Evolutionary conservation across 1,284 basidiomycete genomes (phyloP), one percentile per base, ranked within the genome.

Genomic region (Chondrostereum purpureum): DNA sequence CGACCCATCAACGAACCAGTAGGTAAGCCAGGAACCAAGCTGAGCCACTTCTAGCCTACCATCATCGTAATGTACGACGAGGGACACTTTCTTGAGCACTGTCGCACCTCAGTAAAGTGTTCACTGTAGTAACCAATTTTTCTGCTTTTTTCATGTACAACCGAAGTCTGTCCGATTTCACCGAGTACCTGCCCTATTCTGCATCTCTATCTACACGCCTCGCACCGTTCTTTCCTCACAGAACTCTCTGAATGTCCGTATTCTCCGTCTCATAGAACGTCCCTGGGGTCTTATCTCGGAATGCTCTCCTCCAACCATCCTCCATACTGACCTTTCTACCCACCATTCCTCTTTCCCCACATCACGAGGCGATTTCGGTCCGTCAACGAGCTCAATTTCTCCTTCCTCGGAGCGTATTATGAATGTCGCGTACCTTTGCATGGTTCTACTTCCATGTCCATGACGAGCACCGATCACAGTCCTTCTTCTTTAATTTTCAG

Each of bases 241-340:
- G n/a, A n/a, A n/a, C n/a, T n/a, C n/a, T n/a, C n/a, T n/a, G n/a
- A n/a, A n/a, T n/a, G n/a, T n/a, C n/a, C n/a, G n/a, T n/a, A n/a
- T n/a, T n/a, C n/a, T n/a, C n/a, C n/a, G n/a, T n/a, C n/a, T n/a
- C n/a, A n/a, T n/a, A n/a, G n/a, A n/a, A 36, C 42, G 39, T 36
- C 43, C 27, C 43, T 39, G 24, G 23, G 47, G 47, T 19, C 47
- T 41, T 44, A 44, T 43, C 42, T 49, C 47, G 47, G 47, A 49
- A 23, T 18, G 39, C 17, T 35, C n/a, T 41, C 42, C 4, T 35
- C 8, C 6, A n/a, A 31, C 27, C n/a, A 8, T 31, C 27, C 27
- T 31, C 27, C 8, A 31, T 8, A 31, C 27, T 31, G 27, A 31
- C 8, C 27, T 31, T 31, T 35, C 24, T 33, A 14, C 16, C 31